Evolutionary conservation across 345 rosid species (phyloP), one percentile per base, ranked within the genome.

Genomic region (Ricinus communis): DNA sequence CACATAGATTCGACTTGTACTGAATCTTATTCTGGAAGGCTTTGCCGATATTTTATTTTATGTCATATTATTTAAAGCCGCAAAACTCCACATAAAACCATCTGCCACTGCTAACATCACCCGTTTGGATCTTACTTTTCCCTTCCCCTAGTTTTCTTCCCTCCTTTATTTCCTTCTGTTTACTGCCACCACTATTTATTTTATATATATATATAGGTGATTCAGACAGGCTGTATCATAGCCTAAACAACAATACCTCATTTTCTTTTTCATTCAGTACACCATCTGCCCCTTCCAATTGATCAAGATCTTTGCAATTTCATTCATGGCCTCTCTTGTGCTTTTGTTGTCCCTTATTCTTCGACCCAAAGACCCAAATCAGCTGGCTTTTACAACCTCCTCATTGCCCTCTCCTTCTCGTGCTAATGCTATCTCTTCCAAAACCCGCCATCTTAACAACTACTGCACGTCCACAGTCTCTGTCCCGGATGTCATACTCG

Each of bases 301-400:
- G 12, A 21, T 11, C 38, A 33, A 33, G 4, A 33, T 56, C 9
- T 15, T 13, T 56, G 31, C 33, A 0, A 33, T 33, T 33, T 16
- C 5, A 55, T 33, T 16, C 5, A 55, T 53, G 61, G 71, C 71
- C 31, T 54, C 61, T 55, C 62, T 54, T 54, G 45, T 54, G 4
- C 62, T 54, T 38, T 33, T 54, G 9, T 68, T 54, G 14, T 54
- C 71, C 0, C 15, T 24, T 19, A 21, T 38, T 22, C 11, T 55
- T 15, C 28, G 62, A 21, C 51, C 61, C 62, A 54, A 24, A 8
- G 15, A 54, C 62, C 55, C 69, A 27, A 65, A 49, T 27, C 54
- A 50, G 6, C 53, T 28, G 14, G 69, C 40, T 46, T 45, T 65
- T 14, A 5, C 54, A 33, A 24, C 25, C 25, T 18, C 46, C n/a